These are phyloP conservation scores for Tremella fuciformis DNA, from an alignment of 768 basidiomycete species.

Conservation along the genomic window DNA sequence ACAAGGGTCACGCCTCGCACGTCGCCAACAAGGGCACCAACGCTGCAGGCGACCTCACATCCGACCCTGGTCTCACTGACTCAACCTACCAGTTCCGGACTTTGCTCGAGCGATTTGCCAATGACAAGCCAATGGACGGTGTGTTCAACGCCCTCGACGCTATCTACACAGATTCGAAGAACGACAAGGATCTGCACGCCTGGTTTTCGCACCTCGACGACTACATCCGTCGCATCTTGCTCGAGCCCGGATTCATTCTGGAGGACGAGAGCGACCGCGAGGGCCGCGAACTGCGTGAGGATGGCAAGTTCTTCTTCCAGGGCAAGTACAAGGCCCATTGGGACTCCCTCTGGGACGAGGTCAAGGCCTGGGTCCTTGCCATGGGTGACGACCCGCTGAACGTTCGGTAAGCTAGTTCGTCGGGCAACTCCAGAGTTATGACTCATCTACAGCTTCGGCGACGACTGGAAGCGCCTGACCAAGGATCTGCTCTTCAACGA, in stretches of 20 bases:
- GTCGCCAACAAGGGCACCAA: constrained; percentile 52
- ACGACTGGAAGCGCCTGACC: constrained; percentile 72
- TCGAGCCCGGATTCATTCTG: constrained; percentile 83
- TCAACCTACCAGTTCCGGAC: constrained; percentile 67
- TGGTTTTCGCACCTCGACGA: constrained; percentile 69
- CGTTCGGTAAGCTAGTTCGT: constrained; percentile 52
- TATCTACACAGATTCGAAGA: constrained; percentile 68
- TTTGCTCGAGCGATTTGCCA: constrained; percentile 87
- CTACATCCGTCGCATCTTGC: constrained; percentile 69
- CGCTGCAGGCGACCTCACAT: constrained; percentile 46
- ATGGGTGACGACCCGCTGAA: constrained; percentile 84
- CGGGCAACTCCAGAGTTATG: neutral
- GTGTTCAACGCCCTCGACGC: constrained; percentile 69
- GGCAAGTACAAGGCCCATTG: constrained; percentile 71
- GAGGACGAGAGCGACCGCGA: constrained; percentile 69
- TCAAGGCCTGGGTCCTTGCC: constrained; percentile 75
- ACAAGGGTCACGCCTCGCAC: constrained; percentile 57
- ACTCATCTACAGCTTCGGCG: constrained; percentile 57
- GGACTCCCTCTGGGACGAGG: constrained; percentile 69
- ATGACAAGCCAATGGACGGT: constrained; percentile 63
- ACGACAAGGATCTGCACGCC: constrained; percentile 68
- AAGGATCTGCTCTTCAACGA: constrained; percentile 66
- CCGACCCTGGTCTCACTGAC: constrained; percentile 61
- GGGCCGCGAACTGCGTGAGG: constrained; percentile 64
- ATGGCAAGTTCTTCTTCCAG: constrained; percentile 74